Base-by-base conservation (phyloP, 768 basidiomycete species). In the Leccinellum albellum region DNA sequence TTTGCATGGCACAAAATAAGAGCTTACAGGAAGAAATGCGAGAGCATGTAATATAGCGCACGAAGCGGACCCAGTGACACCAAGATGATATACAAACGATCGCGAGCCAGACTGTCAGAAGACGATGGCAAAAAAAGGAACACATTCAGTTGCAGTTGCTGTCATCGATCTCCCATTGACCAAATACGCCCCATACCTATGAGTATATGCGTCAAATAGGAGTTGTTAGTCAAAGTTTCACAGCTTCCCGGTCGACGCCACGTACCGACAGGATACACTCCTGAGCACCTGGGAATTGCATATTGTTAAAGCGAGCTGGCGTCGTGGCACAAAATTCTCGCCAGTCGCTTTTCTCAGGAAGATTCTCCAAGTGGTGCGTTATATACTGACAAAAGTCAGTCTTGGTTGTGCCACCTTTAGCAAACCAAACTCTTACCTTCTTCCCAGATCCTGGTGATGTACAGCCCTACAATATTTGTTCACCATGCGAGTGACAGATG, bases 261-360 rank as follows among this genome's bases (percentile, higher is more conserved):
- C 66, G 4, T 51, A 61, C 66, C 1, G 59, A n/a, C 29, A 47
- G 51, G 50, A 65, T 58, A 26, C 65, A 69, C 14, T 58, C 58
- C 3, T 65, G 54, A 0, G 62, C 59, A 26, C 70, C 56, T 0
- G 53, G 42, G 26, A 73, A 75, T 26, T 69, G 52, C 56, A 65
- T 46, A 1, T 61, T 28, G 17, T 55, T 40, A 48, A 74, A 70
- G 13, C 15, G 15, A 7, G 53, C 53, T 3, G 73, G 73, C 0
- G 73, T 75, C 1, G 74, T 72, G 3, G 71, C 70, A 51, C 73
- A 74, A 53, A 75, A 73, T n/a, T 67, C 64, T 14, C 35, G 56
- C 69, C 70, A 75, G 21, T 73, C 62, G 20, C 59, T 57, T 13
- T 62, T 57, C 9, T 49, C 13, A 0, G 65, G 71, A 12, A 75